Conservation (phyloP, 2,329 filamentous ascomycete genomes). For the Fusarium udum region DNA sequence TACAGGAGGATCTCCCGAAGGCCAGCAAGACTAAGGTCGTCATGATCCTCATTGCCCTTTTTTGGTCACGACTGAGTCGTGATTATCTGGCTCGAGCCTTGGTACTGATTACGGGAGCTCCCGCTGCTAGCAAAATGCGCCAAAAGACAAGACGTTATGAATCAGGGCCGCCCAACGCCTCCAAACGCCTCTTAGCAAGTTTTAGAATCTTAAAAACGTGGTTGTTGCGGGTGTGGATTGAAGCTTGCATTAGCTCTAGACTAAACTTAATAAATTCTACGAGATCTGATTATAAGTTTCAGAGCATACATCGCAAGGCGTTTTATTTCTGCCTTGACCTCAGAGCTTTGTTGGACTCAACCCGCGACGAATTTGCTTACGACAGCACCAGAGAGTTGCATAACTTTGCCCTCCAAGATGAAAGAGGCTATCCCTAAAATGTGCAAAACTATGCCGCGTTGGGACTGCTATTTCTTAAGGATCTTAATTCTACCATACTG, state of each 20-base stretch:
- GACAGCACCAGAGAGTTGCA: no score
- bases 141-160: background rate
- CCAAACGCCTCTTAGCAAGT: background rate
- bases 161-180: background rate
- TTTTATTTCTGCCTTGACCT: no score
- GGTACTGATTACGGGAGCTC: background rate
- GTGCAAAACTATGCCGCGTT: no score
- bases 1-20: background rate
- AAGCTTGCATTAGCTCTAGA: background rate
- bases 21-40: accelerated
- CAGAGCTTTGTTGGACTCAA: no score
- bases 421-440: no score
- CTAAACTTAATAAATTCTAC: no score
- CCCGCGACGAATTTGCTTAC: no score
- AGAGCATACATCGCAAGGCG: background rate
- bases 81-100: accelerated
- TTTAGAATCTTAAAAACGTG: accelerated
- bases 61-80: background rate
- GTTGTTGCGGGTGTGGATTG: background rate
- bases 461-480: no score
- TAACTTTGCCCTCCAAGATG: no score
- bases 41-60: accelerated
- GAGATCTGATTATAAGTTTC: background rate
- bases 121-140: background rate
- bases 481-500: no score